Evolutionary conservation across 495 filamentous ascomycete species (phyloP).

Genomic region (Sphaerosporella brunnea): DNA sequence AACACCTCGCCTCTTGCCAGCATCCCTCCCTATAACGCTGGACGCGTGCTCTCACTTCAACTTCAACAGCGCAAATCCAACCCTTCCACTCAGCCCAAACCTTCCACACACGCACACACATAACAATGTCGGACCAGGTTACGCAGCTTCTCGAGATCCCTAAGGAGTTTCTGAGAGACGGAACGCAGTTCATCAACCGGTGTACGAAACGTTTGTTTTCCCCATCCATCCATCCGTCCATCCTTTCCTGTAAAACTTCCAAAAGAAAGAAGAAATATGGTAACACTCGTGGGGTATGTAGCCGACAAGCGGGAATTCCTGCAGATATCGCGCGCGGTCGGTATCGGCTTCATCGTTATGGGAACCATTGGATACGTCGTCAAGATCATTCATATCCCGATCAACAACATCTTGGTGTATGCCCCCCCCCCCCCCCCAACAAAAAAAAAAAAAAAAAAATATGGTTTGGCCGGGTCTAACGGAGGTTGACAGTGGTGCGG

Average conservation of each 20-base stretch:
- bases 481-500: too few relatives aligned
- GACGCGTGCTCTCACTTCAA: neutral
- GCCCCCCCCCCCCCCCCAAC: neutral
- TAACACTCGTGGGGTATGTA: too few relatives aligned
- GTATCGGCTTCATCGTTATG: constrained; percentile 80
- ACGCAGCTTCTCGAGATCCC: constrained; percentile 69
- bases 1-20: neutral
- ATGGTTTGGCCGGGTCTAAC: too few relatives aligned
- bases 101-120: neutral
- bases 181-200: constrained; percentile 62
- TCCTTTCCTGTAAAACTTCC: too few relatives aligned
- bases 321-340: constrained; percentile 90
- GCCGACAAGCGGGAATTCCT: constrained; percentile 77
- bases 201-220: constrained; percentile 69
- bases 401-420: constrained; percentile 62
- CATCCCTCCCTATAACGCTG: neutral
- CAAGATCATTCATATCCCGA: constrained; percentile 80
- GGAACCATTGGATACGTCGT: constrained; percentile 77
- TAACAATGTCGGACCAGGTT: constrained; percentile 53
- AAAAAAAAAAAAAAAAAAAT: neutral
- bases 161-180: constrained; percentile 64
- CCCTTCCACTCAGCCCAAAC: neutral
- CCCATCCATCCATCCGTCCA: too few relatives aligned
- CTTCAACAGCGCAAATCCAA: neutral
- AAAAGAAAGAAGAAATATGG: too few relatives aligned